These are phyloP conservation scores for Rhodofomes roseus DNA, from an alignment of 1,284 basidiomycete genomes.

Conservation along the genomic window DNA sequence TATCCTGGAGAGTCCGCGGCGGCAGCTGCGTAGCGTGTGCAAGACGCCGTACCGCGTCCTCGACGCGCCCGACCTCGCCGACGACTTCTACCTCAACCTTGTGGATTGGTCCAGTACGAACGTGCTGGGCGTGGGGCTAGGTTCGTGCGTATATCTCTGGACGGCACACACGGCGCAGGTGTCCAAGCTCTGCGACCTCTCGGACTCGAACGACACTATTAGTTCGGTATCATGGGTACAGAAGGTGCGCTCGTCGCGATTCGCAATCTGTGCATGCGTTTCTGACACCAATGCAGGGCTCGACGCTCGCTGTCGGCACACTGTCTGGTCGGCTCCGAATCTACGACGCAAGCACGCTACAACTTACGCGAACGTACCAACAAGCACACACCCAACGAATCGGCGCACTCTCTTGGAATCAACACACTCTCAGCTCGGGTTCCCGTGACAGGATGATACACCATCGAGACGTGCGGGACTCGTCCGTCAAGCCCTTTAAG, in stretches of 20 bases:
- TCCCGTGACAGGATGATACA: constrained; percentile 89
- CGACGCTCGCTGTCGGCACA: constrained; percentile 90
- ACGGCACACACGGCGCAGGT: constrained; percentile 91
- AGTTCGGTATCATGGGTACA: constrained; percentile 93
- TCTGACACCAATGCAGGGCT: constrained; percentile 48
- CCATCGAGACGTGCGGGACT: constrained; percentile 87
- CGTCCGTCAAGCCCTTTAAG: constrained; percentile 68
- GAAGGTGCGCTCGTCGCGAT: constrained; percentile 45
- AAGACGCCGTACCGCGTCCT: constrained; percentile 98
- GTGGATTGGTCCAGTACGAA: constrained; percentile 98
- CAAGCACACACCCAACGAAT: constrained; percentile 87
- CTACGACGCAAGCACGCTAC: constrained; percentile 86
- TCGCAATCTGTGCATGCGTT: background rate
- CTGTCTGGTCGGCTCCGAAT: constrained; percentile 86
- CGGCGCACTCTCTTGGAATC: constrained; percentile 93
- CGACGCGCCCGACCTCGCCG: constrained; percentile 94
- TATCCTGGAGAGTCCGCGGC: constrained; percentile 83
- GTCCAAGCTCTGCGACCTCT: constrained; percentile 87
- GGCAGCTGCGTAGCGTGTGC: constrained; percentile 79
- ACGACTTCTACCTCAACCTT: constrained; percentile 98
- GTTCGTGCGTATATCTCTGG: constrained; percentile 95
- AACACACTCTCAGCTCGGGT: constrained; percentile 85
- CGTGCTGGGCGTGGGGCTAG: constrained; percentile 90
- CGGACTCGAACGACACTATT: constrained; percentile 59
- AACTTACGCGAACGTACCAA: constrained; percentile 81